A percentile compares a stretch with the other conserved stretches of the same genome.
Conservation (phyloP, 129 eudicot species). For the Helianthus tuberosus region DNA sequence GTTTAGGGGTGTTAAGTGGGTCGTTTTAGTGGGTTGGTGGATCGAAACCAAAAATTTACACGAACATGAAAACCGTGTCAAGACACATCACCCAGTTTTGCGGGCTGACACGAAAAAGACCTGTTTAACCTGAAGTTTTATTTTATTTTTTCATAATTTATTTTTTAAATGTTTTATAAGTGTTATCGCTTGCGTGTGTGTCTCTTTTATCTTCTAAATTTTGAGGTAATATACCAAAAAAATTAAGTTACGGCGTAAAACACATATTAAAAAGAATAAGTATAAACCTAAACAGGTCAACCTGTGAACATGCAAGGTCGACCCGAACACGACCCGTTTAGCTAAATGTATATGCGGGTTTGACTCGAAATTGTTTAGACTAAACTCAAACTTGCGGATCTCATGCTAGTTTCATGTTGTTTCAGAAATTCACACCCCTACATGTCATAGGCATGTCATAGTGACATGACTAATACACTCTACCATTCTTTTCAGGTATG, state of each 20-base stretch:
- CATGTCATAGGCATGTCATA: neutral
- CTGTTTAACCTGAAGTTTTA: too few species aligned
- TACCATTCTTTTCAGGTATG: slow-evolving; percentile 55
- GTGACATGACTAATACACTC: slow-evolving; percentile 17
- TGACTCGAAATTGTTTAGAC: neutral
- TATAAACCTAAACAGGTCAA: neutral
- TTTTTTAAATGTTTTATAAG: too few species aligned
- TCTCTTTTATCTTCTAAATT: neutral
- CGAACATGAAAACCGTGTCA: too few species aligned
- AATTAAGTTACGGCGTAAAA: neutral
- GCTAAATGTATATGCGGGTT: too few species aligned
- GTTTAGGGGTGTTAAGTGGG: too few species aligned
- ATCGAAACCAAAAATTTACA: too few species aligned
- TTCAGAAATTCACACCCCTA: neutral
- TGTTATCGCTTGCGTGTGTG: neutral
- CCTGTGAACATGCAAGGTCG: neutral
- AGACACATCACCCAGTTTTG: too few species aligned
- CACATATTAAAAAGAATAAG: too few species aligned
- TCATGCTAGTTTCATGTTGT: neutral
- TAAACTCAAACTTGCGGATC: neutral
- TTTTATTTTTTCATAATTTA: too few species aligned
- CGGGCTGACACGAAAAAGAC: too few species aligned
- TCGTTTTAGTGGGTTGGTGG: too few species aligned
- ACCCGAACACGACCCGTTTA: neutral
- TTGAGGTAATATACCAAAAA: neutral